These are phyloP conservation scores for Sporothrix globosa DNA, from an alignment of 2,329 filamentous ascomycete genomes.

Conservation along the genomic window DNA sequence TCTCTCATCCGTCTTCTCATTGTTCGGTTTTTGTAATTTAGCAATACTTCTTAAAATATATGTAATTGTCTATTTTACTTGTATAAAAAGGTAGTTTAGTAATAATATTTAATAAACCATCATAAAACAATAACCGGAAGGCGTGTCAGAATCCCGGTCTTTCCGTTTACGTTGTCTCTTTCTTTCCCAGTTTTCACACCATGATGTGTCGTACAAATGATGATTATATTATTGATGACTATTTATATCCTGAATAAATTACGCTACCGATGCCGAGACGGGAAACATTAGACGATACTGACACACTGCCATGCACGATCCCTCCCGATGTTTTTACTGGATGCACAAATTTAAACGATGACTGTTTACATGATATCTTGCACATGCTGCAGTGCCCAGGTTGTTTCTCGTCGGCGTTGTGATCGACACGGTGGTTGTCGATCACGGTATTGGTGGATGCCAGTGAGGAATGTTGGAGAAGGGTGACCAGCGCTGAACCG, in stretches of 20 bases:
- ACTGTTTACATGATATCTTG: not conserved
- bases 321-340: no score
- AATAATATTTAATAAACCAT: no score
- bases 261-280: not conserved
- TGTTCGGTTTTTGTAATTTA: not conserved
- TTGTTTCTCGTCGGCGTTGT: conserved; percentile 6
- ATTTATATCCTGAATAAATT: not conserved
- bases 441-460: not conserved
- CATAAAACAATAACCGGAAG: not conserved
- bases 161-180: not conserved
- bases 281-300: not conserved
- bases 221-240: not conserved
- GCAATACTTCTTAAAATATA: not conserved
- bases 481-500: not conserved
- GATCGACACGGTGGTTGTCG: conserved; percentile 1
- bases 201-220: not conserved
- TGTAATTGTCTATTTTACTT: not conserved
- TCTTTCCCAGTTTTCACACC: not conserved
- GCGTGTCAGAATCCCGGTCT: not conserved
- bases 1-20: no score
- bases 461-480: conserved; percentile 22
- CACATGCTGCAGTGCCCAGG: not conserved
- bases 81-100: not conserved
- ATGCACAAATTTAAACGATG: not conserved
- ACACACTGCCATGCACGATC: not conserved